These are phyloP conservation scores for Calonectria crousiana DNA, from an alignment of 2,329 filamentous ascomycete species.

Conservation along the genomic window DNA sequence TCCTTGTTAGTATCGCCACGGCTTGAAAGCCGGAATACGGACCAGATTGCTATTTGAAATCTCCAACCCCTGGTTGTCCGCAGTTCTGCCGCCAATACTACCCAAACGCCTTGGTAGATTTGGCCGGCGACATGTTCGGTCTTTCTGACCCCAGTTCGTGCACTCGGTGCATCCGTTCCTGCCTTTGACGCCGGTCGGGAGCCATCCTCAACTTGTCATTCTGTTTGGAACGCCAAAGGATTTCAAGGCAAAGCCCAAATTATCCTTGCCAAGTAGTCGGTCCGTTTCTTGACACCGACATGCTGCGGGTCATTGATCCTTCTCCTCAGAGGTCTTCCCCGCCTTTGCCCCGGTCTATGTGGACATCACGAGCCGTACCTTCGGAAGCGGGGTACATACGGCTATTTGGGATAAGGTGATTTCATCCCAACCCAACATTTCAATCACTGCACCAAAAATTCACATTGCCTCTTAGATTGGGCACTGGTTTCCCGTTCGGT, in stretches of 20 bases:
- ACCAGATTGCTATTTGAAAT: too few species aligned
- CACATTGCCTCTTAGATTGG: background rate
- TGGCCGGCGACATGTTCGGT: background rate
- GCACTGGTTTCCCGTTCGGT: background rate
- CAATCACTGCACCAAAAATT: background rate
- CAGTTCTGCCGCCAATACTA: background rate
- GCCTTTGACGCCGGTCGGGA: background rate
- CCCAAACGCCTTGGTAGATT: background rate
- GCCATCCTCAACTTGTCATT: background rate
- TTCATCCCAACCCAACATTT: background rate
- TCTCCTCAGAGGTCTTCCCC: background rate
- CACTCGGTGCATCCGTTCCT: background rate
- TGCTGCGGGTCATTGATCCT: background rate
- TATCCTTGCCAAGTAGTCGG: background rate
- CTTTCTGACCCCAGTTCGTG: background rate
- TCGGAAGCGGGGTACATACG: background rate
- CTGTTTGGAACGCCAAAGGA: background rate
- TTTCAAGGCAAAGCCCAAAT: background rate
- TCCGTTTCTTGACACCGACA: background rate
- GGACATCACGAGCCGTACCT: constrained; percentile 1
- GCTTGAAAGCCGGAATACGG: too few species aligned
- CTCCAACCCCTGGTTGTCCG: background rate
- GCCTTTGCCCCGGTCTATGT: background rate
- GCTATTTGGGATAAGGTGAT: constrained; percentile 7
- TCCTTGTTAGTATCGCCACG: too few species aligned